Percentiles rank a stretch among this genome's conserved stretches.
Conservation (phyloP, 148 eudicot genomes). For the Rhododendron simsii region DNA sequence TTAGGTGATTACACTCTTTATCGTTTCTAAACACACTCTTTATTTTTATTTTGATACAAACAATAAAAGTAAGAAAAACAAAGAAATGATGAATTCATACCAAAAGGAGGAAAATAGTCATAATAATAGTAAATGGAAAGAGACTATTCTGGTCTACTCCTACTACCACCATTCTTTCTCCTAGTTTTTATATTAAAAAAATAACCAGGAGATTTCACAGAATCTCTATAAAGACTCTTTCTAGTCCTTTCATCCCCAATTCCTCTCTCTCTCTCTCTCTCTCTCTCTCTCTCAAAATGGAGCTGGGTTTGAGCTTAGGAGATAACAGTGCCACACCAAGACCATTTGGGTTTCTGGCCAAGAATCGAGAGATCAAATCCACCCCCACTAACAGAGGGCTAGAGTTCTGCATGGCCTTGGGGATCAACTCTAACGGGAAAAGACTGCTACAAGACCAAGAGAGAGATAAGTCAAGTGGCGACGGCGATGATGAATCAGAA, state of each 20-base stretch:
- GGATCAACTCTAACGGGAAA: slow-evolving; percentile 11
- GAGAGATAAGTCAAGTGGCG: not conserved
- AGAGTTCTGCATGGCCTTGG: slow-evolving; percentile 43
- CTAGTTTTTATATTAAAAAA: not conserved
- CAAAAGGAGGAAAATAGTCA: not conserved
- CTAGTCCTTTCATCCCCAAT: slow-evolving; percentile 4
- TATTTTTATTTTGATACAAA: too few species aligned
- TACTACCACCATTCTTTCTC: not conserved
- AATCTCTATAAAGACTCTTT: slow-evolving; percentile 39
- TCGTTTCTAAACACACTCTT: not conserved
- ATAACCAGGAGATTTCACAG: slow-evolving; percentile 11
- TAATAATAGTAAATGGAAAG: not conserved
- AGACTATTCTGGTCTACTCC: not conserved
- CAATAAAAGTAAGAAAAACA: not conserved
- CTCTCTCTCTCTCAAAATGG: slow-evolving; percentile 23
- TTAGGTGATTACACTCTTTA: not conserved
- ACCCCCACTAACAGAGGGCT: slow-evolving; percentile 4
- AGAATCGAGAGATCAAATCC: not conserved
- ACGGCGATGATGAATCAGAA: slow-evolving; percentile 10
- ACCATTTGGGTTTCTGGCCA: slow-evolving; percentile 16
- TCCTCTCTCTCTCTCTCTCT: not conserved
- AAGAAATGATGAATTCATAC: not conserved
- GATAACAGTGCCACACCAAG: slow-evolving; percentile 11
- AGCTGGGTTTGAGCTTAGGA: slow-evolving; percentile 49
- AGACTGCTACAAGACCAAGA: not conserved